Percentiles rank a stretch among this genome's conserved stretches.
Conservation (phyloP, 1,139 yeast genomes). For the Zygoascus hellenicus region DNA sequence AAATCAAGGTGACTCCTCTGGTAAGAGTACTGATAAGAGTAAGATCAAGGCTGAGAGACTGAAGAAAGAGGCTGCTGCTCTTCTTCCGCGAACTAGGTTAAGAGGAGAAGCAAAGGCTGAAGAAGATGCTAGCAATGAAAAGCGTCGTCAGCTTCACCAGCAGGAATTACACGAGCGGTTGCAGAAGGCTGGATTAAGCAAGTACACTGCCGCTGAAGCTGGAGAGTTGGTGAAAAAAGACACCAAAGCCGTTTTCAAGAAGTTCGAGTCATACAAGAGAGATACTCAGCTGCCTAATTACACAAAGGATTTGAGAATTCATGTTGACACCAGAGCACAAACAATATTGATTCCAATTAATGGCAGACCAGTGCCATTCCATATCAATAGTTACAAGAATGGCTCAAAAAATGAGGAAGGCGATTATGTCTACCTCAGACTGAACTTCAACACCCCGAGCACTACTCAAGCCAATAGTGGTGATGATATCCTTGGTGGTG, state of each 20-base stretch:
- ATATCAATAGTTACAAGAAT: slow-evolving; percentile 86
- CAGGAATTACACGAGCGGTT: slow-evolving; percentile 75
- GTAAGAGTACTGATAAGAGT: slow-evolving; percentile 25
- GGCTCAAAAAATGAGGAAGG: slow-evolving; percentile 97
- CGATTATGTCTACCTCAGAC: slow-evolving; percentile 81
- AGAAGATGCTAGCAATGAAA: slow-evolving; percentile 76
- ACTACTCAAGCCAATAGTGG: slow-evolving; percentile 54
- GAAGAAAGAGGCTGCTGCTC: slow-evolving; percentile 28
- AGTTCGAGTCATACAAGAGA: slow-evolving; percentile 89
- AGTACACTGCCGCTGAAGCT: slow-evolving; percentile 30
- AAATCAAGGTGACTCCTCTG: slow-evolving; percentile 47
- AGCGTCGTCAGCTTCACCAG: slow-evolving; percentile 78
- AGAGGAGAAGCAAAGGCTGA: slow-evolving; percentile 64
- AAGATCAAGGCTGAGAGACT: slow-evolving; percentile 11
- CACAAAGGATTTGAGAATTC: slow-evolving; percentile 78
- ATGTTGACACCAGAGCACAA: slow-evolving; percentile 82
- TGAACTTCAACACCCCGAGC: slow-evolving; percentile 93
- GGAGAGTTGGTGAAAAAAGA: slow-evolving; percentile 52
- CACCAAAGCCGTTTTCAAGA: slow-evolving; percentile 71
- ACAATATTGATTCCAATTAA: slow-evolving; percentile 86
- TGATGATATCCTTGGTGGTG: slow-evolving; percentile 63
- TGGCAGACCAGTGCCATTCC: slow-evolving; percentile 98
- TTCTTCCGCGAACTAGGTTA: slow-evolving; percentile 63
- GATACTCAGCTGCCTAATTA: slow-evolving; percentile 84
- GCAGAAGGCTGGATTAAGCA: slow-evolving; percentile 64